Evolutionary conservation across 2,329 filamentous ascomycete species (phyloP).

Genomic region (Waltergamsia citrina): DNA sequence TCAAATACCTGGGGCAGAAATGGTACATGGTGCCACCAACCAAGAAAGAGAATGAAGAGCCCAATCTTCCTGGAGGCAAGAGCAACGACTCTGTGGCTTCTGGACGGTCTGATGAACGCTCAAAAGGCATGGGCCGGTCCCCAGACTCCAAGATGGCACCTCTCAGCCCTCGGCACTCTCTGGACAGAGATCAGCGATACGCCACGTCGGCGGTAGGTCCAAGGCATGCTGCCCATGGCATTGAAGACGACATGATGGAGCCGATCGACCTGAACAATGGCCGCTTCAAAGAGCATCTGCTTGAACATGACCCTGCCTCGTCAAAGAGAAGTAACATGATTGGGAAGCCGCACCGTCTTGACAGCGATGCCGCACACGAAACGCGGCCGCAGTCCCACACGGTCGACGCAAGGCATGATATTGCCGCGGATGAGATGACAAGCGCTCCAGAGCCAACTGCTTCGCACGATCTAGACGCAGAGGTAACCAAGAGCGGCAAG

Average conservation of each 20-base stretch:
- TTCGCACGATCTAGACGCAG: neutral
- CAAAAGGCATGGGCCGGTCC: neutral
- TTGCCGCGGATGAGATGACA: neutral
- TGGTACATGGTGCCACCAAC: constrained; percentile 1
- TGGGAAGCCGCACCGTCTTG: neutral
- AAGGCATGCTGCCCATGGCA: neutral
- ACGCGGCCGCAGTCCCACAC: neutral
- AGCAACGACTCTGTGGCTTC: too few relatives aligned
- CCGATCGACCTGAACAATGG: neutral
- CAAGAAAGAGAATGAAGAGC: constrained; percentile 1
- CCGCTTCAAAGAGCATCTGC: constrained; percentile 4
- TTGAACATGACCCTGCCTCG: constrained; percentile 1
- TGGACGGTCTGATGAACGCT: neutral
- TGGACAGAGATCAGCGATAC: neutral
- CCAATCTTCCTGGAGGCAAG: too few relatives aligned
- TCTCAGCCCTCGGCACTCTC: neutral
- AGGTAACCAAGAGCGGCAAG: too few relatives aligned
- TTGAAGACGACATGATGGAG: neutral
- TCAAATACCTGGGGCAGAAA: constrained; percentile 3
- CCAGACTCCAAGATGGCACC: too few relatives aligned
- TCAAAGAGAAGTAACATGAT: neutral
- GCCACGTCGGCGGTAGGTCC: neutral
- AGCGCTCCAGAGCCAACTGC: neutral
- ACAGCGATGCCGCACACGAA: neutral
- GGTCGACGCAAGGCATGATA: neutral